A percentile compares a stretch with the other conserved stretches of the same genome.
These are phyloP conservation scores for Aspergillus brasiliensis DNA, from an alignment of 2,329 filamentous ascomycete genomes.

Conservation along the genomic window DNA sequence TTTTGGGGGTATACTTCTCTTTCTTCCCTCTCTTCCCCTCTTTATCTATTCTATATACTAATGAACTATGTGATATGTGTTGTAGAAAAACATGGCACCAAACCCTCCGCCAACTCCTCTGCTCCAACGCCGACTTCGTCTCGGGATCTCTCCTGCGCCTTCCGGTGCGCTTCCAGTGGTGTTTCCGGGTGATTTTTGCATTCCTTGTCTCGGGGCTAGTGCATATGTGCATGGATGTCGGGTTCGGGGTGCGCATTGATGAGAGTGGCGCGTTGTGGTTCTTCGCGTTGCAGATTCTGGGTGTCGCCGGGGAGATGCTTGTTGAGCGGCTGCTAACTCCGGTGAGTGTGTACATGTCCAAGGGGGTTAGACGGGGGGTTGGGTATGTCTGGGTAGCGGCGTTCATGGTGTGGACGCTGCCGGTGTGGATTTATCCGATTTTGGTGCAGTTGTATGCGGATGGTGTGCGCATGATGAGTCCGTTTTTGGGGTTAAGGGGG, in stretches of 20 bases:
- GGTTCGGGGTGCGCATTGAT: constrained; percentile 16
- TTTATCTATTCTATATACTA: neutral
- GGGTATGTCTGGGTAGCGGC: constrained; percentile 21
- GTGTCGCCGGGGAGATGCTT: constrained; percentile 10
- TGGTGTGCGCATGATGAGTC: constrained; percentile 19
- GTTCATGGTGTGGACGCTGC: constrained; percentile 20
- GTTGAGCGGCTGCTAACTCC: neutral
- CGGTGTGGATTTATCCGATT: constrained; percentile 25
- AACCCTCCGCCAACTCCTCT: constrained; percentile 17
- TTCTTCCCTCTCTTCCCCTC: neutral
- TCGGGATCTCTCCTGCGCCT: neutral
- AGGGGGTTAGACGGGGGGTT: neutral
- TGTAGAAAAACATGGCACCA: constrained; percentile 24
- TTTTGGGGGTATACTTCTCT: constrained; percentile 22
- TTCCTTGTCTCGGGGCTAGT: constrained; percentile 21
- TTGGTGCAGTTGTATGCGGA: constrained; percentile 15
- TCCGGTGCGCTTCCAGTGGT: constrained; percentile 8
- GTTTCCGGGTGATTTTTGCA: neutral
- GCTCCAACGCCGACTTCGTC: constrained; percentile 19
- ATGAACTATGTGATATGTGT: neutral
- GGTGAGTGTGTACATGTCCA: neutral
- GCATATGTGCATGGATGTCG: constrained; percentile 22
- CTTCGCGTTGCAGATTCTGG: constrained; percentile 22
- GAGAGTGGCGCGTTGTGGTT: constrained; percentile 20
- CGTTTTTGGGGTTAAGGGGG: constrained; percentile 15